These are phyloP conservation scores for Naganishia liquefaciens DNA, from an alignment of 1,284 basidiomycete genomes.

Conservation along the genomic window DNA sequence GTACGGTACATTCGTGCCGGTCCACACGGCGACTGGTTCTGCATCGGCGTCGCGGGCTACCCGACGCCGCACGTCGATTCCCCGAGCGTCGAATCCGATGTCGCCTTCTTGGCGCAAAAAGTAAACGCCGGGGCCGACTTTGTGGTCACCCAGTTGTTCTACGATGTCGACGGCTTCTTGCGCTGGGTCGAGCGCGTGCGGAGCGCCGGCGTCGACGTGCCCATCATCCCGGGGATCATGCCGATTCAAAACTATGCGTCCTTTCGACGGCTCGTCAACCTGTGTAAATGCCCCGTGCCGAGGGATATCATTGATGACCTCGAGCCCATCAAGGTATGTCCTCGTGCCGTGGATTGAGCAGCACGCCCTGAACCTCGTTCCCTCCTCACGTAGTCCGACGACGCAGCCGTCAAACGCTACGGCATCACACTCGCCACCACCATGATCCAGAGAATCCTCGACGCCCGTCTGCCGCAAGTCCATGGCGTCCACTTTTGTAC, in stretches of 20 bases:
- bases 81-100: constrained; percentile 67
- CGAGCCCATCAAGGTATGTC: constrained; percentile 72
- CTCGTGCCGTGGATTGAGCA: constrained; percentile 36
- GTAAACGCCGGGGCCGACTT: constrained; percentile 94
- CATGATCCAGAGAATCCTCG: constrained; percentile 63
- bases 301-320: constrained; percentile 67
- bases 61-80: constrained; percentile 86
- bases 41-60: constrained; percentile 88
- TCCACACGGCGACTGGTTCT: constrained; percentile 82
- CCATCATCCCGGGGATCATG: constrained; percentile 96
- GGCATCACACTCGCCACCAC: constrained; percentile 75
- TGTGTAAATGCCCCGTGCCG: constrained; percentile 82
- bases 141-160: constrained; percentile 96
- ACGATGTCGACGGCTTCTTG: constrained; percentile 84
- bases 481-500: constrained; percentile 93
- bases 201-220: constrained; percentile 76
- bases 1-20: constrained; percentile 88
- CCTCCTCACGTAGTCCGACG: constrained; percentile 69
- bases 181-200: constrained; percentile 73
- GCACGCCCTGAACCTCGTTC: constrained; percentile 36
- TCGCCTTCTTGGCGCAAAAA: constrained; percentile 78
- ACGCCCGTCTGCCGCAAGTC: constrained; percentile 61
- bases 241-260: constrained; percentile 95
- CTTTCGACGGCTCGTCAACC: constrained; percentile 84
- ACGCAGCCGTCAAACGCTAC: constrained; percentile 86